Evolutionary conservation across 2,329 filamentous ascomycete genomes (phyloP), one percentile per base, ranked within the genome.

Genomic region (Trichophaea hybrida): DNA sequence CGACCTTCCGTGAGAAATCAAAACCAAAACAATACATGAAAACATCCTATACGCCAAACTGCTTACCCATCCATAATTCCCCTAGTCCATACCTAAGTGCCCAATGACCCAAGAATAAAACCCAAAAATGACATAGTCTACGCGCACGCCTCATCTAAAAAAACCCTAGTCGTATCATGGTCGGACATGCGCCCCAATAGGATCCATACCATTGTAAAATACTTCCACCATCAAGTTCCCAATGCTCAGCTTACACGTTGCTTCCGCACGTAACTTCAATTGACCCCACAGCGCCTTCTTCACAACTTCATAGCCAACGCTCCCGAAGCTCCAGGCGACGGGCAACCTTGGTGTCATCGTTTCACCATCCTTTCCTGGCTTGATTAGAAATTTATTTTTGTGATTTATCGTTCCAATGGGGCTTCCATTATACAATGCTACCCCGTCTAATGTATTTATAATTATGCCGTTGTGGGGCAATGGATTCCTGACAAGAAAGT

Each of bases 221-320:
- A 74, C 76, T 71, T 93, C 83, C 55, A 76, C 78, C 31, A 63
- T 55, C 82, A 88, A 97, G 68, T 80, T 74, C 6, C 85, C 88
- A 59, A 97, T 74, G 66, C 80, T 78, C 5, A 97, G 75, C 0
- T 82, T 83, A 1, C 95, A 85, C 46, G 82, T 76, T 1, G 90
- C 93, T 67, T 78, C 76, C 1, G 89, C 88, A 72, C 89, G 86
- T 61, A 97, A 73, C 72, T 85, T 86, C 66, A 97, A 72, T 31
- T 76, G 78, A 0, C 91, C 90, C 0, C 91, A 91, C 0, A 97
- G 72, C 8, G 91, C 91, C 66, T 83, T 82, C 67, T 77, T 80
- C 12, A 97, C 76, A 56, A 86, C 87, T 44, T 88, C 88, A 67
- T 91, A 94, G 1, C 91, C 93, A 8, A 94, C 81, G 12, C 82